Conservation (phyloP, 345 rosid genomes). For the Aegle marmelos region DNA sequence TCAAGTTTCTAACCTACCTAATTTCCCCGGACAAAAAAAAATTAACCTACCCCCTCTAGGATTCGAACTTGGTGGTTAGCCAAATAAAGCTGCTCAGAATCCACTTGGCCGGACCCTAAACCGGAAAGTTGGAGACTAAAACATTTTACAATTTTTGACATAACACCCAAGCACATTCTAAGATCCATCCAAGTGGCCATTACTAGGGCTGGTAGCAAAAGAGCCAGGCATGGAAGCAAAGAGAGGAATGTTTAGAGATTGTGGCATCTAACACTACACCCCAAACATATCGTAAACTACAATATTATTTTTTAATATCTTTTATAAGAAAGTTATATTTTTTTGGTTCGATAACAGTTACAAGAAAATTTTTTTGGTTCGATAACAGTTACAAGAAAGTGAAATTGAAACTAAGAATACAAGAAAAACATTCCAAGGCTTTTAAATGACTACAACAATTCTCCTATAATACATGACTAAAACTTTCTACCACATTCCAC, state of each 20-base stretch:
- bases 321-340: too few relatives aligned
- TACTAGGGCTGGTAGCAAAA: too few relatives aligned
- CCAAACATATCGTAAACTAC: not conserved
- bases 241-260: not conserved
- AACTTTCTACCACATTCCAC: too few relatives aligned
- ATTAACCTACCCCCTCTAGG: too few relatives aligned
- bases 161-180: not conserved
- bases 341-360: too few relatives aligned
- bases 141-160: not conserved
- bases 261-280: not conserved
- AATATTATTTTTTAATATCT: not conserved
- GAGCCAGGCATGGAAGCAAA: not conserved
- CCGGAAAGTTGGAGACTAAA: not conserved
- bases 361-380: too few relatives aligned
- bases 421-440: not conserved
- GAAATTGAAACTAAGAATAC: not conserved
- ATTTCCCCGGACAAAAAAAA: too few relatives aligned
- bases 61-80: too few relatives aligned
- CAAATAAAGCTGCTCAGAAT: too few relatives aligned
- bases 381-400: not conserved
- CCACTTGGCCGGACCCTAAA: not conserved
- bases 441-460: too few relatives aligned
- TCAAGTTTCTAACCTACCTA: too few relatives aligned
- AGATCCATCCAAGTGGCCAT: not conserved
- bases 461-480: too few relatives aligned